These are phyloP conservation scores for Didymella exigua DNA, from an alignment of 2,329 filamentous ascomycete species.

Conservation along the genomic window DNA sequence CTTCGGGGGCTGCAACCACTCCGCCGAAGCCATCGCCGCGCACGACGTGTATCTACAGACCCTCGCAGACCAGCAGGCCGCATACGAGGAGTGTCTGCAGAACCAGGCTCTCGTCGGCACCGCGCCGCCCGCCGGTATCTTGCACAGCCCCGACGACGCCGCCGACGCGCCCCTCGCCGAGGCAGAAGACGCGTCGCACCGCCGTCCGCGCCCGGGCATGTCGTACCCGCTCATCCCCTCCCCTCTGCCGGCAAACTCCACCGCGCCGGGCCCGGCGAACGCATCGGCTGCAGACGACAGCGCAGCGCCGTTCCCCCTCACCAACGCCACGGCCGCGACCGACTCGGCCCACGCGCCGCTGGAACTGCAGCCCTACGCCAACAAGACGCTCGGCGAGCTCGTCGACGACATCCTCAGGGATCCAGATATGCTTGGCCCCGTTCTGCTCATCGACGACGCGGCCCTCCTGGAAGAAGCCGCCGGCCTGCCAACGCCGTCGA, in stretches of 20 bases:
- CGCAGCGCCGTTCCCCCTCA: not conserved
- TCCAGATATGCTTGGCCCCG: not conserved
- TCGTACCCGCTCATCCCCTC: conserved; percentile 5
- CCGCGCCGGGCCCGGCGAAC: not conserved
- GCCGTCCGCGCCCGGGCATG: conserved; percentile 3
- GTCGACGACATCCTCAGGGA: not conserved
- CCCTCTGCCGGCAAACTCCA: not conserved
- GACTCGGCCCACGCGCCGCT: not conserved
- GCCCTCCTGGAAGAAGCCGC: too few relatives aligned
- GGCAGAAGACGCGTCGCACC: conserved; percentile 1
- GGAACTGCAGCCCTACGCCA: conserved; percentile 5
- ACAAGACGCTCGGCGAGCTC: conserved; percentile 13
- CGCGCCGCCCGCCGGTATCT: not conserved
- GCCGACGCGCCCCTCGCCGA: not conserved
- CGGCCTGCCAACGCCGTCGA: not conserved
- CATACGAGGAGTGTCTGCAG: not conserved
- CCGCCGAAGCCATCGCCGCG: conserved; percentile 1
- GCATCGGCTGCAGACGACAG: not conserved
- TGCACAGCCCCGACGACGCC: not conserved
- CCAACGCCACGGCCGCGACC: not conserved
- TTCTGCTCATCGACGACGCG: not conserved
- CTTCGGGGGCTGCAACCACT: conserved; percentile 10
- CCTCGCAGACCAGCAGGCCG: not conserved
- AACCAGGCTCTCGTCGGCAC: not conserved
- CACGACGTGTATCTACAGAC: conserved; percentile 3